Evolutionary conservation across 768 basidiomycete species (phyloP).

Genomic region (Artomyces pyxidatus): DNA sequence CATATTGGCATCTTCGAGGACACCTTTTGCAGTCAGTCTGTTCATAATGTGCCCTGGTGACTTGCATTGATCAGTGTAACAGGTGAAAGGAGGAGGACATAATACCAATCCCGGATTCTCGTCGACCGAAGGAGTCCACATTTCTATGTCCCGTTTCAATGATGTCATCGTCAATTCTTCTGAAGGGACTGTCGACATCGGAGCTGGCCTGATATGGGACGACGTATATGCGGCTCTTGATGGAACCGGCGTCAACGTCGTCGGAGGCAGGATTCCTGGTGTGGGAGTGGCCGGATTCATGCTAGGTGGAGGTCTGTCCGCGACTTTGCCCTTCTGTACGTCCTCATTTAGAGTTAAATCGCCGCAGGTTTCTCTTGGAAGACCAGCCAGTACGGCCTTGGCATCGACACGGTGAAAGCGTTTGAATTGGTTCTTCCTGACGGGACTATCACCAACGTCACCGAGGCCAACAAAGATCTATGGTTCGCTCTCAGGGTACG

Average conservation of each 20-base stretch:
- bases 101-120: conserved; percentile 17
- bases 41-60: background rate
- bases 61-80: background rate
- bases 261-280: conserved; percentile 18
- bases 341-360: too few species aligned
- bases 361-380: conserved; percentile 27
- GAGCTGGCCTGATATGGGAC: conserved; percentile 21
- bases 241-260: conserved; percentile 15
- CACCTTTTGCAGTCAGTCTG: too few species aligned
- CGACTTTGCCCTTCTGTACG: background rate
- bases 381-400: conserved; percentile 26
- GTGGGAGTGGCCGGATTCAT: conserved; percentile 20
- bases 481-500: conserved; percentile 10
- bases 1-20: conserved; percentile 9
- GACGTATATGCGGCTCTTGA: conserved; percentile 18
- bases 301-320: conserved; percentile 18
- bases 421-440: conserved; percentile 23
- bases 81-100: conserved; percentile 22
- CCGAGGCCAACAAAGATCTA: conserved; percentile 4
- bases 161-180: background rate
- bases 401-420: conserved; percentile 25
- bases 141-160: conserved; percentile 19
- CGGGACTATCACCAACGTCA: conserved; percentile 14
- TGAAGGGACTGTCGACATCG: conserved; percentile 10
- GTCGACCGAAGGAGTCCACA: conserved; percentile 21